Base-by-base conservation (phyloP, 257 asterid species). In the Solanum arcanum region DNA sequence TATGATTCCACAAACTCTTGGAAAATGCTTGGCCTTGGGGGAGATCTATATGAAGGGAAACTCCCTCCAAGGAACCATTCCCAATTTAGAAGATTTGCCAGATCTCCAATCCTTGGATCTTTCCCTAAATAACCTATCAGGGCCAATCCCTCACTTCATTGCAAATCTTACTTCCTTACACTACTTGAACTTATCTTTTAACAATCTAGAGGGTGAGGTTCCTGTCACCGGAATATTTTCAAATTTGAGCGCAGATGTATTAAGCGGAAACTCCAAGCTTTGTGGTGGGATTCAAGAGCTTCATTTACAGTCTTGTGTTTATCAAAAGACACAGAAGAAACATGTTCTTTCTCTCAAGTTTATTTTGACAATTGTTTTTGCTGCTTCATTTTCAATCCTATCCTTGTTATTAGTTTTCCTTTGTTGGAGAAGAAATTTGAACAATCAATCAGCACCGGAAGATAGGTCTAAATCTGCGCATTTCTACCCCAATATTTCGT, bases 181-280 rank as follows among this genome's bases (percentile, higher is more conserved):
- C 12, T 76, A 88, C 59, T 62, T 93, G 37, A 90, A 93, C 88
- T 88, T 93, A 11, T 91, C 95, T 20, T 91, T 89, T 88, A 92
- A 92, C 73, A 59, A 86, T 78, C 89, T 91, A 12, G 94, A 91
- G 75, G 93, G 95, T 2, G 69, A 89, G 88, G 87, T 91, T 9
- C 94, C 92, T 39, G 86, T 80, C 44, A 64, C 41, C 3, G 93
- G 94, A 13, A 89, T 89, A 21, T 93, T 91, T 86, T 81, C 86
- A n/a, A 89, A 90, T 75, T 74, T 68, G 21, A 90, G 86, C 33
- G 86, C 68, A 2, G 41, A 83, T 10, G 86, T 88, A 52, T 59
- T 93, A 25, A 69, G n/a, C 11, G 89, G 88, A 35, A 93, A 93
- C 27, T 47, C 76, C 14, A 73, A 87, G 64, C 92, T 92, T 47